Evolutionary conservation across 495 filamentous ascomycete genomes (phyloP).

Genomic region (Penicillium bialowiezense): DNA sequence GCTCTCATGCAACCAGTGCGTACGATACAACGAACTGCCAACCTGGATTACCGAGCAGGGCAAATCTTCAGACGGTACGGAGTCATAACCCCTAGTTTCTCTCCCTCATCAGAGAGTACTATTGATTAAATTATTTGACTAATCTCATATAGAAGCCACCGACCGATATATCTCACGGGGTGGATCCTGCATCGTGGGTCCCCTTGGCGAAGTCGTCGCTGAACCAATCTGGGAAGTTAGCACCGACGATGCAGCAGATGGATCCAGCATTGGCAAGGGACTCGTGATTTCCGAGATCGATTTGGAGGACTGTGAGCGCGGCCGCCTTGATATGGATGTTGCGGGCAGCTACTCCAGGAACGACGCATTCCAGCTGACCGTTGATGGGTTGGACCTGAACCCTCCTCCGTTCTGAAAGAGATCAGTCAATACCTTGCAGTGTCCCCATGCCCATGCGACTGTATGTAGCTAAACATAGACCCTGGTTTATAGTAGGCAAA

Average conservation of each 20-base stretch:
- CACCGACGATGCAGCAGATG: conserved; percentile 47
- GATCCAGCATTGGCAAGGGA: conserved; percentile 25
- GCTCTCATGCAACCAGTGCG: conserved; percentile 83
- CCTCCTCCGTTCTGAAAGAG: conserved; percentile 47
- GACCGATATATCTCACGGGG: conserved; percentile 47
- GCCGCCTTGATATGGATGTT: conserved; percentile 64
- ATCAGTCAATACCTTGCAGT: too few species aligned
- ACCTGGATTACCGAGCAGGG: conserved; percentile 45
- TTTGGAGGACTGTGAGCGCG: conserved; percentile 62
- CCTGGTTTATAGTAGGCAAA: too few species aligned
- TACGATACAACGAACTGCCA: conserved; percentile 56
- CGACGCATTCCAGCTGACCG: conserved; percentile 75
- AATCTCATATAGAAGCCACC: background rate
- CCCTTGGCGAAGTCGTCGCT: conserved; percentile 70
- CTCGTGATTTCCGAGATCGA: conserved; percentile 52
- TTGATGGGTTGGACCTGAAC: conserved; percentile 70
- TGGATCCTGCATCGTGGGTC: conserved; percentile 79
- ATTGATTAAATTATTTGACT: background rate
- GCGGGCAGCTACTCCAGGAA: conserved; percentile 79
- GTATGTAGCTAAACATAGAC: too few species aligned
- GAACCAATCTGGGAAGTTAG: conserved; percentile 80
- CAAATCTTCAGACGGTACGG: conserved; percentile 11
- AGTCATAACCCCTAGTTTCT: background rate
- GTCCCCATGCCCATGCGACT: too few species aligned
- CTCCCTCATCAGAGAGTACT: background rate